A percentile compares a stretch with the other conserved stretches of the same genome.
These are phyloP conservation scores for Aspergillus felis DNA, from an alignment of 2,329 filamentous ascomycete species.

Conservation along the genomic window DNA sequence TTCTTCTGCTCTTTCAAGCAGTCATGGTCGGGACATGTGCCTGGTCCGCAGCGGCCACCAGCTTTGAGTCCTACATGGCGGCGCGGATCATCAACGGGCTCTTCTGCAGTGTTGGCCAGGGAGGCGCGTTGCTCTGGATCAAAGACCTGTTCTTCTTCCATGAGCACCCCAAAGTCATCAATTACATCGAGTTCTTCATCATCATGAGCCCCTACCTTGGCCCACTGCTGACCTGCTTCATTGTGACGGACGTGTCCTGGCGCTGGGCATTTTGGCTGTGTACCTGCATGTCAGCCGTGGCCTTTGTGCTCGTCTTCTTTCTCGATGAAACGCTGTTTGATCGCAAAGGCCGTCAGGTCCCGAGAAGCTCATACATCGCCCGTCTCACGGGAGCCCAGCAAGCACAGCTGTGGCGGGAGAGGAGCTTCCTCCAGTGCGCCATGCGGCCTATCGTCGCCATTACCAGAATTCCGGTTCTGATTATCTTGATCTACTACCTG, in stretches of 20 bases:
- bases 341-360: conserved; percentile 5
- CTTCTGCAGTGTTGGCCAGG: conserved; percentile 41
- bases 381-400: conserved; percentile 25
- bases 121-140: conserved; percentile 49
- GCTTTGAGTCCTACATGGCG: conserved; percentile 47
- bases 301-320: conserved; percentile 18
- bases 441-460: conserved; percentile 40
- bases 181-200: conserved; percentile 37
- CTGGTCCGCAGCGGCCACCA: conserved; percentile 45
- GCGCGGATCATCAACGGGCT: conserved; percentile 48
- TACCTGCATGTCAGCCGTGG: conserved; percentile 18
- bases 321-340: conserved; percentile 29
- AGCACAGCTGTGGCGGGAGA: conserved; percentile 24
- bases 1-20: conserved; percentile 26
- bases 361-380: conserved; percentile 6
- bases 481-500: conserved; percentile 29
- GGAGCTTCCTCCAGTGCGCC: conserved; percentile 40
- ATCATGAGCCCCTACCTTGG: conserved; percentile 39
- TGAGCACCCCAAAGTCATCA: conserved; percentile 42
- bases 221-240: conserved; percentile 46
- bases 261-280: conserved; percentile 26
- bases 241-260: conserved; percentile 41
- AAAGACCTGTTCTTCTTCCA: conserved; percentile 61
- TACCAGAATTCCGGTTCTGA: conserved; percentile 26
- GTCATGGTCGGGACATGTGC: conserved; percentile 25